Base-by-base conservation (phyloP, 139 green algal genomes). In the Parachlorella kessleri region DNA sequence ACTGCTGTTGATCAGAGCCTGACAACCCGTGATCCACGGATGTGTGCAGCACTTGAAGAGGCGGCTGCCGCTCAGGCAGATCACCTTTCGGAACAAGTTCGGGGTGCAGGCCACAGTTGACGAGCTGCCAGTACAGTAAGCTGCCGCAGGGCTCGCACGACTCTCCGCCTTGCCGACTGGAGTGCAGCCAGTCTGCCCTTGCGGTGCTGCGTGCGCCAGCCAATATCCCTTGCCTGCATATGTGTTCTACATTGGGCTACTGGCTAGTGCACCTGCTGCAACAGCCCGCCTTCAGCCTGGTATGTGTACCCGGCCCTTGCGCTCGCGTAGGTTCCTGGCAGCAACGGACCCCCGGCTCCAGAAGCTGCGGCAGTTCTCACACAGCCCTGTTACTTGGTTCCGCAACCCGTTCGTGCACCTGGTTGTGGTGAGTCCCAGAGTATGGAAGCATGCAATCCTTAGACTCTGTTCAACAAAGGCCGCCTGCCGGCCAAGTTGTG, bases 321-420 rank as follows among this genome's bases (percentile, higher is more conserved):
- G 28, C 42, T 23, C 39, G 7, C 65, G 24, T 83, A 96, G 90
- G 79, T 93, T 87, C 70, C 70, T 96, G n/a, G 38, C 81, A 2
- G 79, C 77, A 8, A 75, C 55, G 21, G 90, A 94, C 69, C 81
- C 84, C 41, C 82, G 84, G 4, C 63, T 96, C 32, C 35, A 84
- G 64, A 80, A 81, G 14, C 82, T 96, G 42, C 85, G 87, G 66
- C 88, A 91, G 36, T 88, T 89, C 69, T 71, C 82, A 0, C 73
- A 92, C 73, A 91, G 82, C 68, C 78, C 90, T 24, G 86, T 93
- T 4, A 89, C 92, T 5, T 97, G 92, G 92, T 96, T 95, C 80
- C 84, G 93, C 32, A 92, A 90, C 70, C 93, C 93, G 0, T 91
- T 89, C 71, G 91, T 80, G 6, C 81, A 91, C 30, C 55, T 96